These are phyloP conservation scores for Fusarium tuaranense DNA, from an alignment of 2,329 filamentous ascomycete species.

Conservation along the genomic window DNA sequence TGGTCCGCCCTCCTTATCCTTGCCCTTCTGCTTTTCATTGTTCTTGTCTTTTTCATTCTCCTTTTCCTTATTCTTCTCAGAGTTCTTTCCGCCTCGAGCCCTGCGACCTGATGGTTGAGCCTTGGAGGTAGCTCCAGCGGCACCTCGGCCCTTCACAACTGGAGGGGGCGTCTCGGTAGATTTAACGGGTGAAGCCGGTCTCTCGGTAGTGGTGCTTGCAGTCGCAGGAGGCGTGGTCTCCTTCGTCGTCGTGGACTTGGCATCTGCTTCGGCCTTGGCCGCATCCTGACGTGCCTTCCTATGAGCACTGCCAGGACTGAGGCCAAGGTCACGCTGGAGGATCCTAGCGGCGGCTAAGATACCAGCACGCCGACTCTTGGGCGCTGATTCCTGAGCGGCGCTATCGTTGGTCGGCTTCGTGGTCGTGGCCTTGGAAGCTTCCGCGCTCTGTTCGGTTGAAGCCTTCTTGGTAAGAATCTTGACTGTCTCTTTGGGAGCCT, in stretches of 20 bases:
- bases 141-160: slow-evolving; percentile 37
- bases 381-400: slow-evolving; percentile 49
- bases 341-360: slow-evolving; percentile 74
- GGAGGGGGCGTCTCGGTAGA: slow-evolving; percentile 30
- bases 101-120: slow-evolving; percentile 45
- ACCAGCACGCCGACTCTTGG: slow-evolving; percentile 69
- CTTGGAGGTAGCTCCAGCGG: slow-evolving; percentile 40
- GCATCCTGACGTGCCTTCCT: slow-evolving; percentile 70
- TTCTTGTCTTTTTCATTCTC: slow-evolving; percentile 46
- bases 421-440: slow-evolving; percentile 57
- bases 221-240: slow-evolving; percentile 37
- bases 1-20: slow-evolving; percentile 34
- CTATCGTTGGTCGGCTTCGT: slow-evolving; percentile 50
- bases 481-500: slow-evolving; percentile 67
- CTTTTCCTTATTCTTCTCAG: slow-evolving; percentile 53
- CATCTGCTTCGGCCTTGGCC: slow-evolving; percentile 65
- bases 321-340: slow-evolving; percentile 73
- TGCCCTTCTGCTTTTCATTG: slow-evolving; percentile 29
- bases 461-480: slow-evolving; percentile 73
- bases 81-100: slow-evolving; percentile 52
- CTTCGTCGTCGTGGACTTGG: slow-evolving; percentile 54
- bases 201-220: slow-evolving; percentile 26
- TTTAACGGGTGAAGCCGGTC: slow-evolving; percentile 36
- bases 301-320: slow-evolving; percentile 72
- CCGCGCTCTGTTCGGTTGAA: slow-evolving; percentile 60